Conservation (phyloP, 306 rosid genomes). For the Lathyrus tuberosus region DNA sequence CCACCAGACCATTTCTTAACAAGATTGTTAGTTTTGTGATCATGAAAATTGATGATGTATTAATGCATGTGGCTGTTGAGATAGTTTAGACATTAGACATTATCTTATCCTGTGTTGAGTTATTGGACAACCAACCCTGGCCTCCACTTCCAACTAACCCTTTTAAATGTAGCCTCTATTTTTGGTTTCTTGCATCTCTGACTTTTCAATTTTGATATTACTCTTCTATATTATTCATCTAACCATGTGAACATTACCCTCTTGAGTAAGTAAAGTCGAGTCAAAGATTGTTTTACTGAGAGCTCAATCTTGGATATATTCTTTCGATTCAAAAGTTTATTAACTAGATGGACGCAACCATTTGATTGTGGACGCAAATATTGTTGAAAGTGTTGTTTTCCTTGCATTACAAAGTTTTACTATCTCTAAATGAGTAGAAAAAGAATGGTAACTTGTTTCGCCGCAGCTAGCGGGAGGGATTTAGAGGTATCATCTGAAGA, state of each 20-base stretch:
- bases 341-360: neutral
- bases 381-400: neutral
- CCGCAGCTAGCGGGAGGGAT: conserved; percentile 80
- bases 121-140: conserved; percentile 34
- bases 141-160: conserved; percentile 28
- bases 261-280: neutral
- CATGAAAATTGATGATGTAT: conserved; percentile 7
- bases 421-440: conserved; percentile 54
- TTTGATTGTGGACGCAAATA: neutral
- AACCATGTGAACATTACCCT: neutral
- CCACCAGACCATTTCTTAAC: too few species aligned
- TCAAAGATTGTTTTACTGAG: too few species aligned
- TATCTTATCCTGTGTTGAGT: neutral
- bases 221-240: neutral
- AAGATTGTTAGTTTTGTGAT: conserved; percentile 25
- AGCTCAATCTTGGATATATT: too few species aligned
- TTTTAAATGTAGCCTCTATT: conserved; percentile 3
- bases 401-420: conserved; percentile 26
- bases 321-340: too few species aligned
- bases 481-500: conserved; percentile 70
- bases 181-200: conserved; percentile 25
- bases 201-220: conserved; percentile 21
- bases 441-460: conserved; percentile 69
- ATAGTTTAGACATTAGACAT: conserved; percentile 9
- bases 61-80: conserved; percentile 29